Evolutionary conservation across 768 basidiomycete genomes (phyloP), one percentile per base, ranked within the genome.

Genomic region (Russula lepida): DNA sequence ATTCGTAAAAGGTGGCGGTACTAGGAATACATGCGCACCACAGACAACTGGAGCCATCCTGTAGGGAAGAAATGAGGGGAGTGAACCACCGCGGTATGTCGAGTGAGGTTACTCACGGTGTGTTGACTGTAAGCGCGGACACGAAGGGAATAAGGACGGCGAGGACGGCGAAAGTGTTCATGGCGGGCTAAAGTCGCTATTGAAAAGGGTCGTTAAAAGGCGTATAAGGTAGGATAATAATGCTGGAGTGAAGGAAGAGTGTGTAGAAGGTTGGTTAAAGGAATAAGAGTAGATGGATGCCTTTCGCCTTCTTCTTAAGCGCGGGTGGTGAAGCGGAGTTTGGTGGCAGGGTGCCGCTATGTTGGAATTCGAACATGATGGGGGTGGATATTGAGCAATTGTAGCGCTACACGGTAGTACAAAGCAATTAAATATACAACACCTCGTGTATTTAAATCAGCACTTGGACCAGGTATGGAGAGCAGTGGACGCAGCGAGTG

Each of bases 61-160:
- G 28, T 9, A 25, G 4, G 33, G 50, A n/a, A n/a, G n/a, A n/a
- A n/a, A n/a, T n/a, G n/a, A 41, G 47, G 12, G 21, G 15, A 12
- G 21, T 54, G 17, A 60, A 57, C 50, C 25, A 58, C 3, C 37
- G 1, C 23, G 37, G 3, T 25, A 50, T 3, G 32, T 35, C 28
- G 39, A 27, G 54, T 27, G 32, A 37, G 9, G n/a, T 21, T 12
- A 79, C 86, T 64, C 69, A 88, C 87, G 86, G 83, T 1, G 86
- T 85, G 71, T 89, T 82, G 68, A 89, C 74, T n/a, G 77, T 82
- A 53, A 66, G 79, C 71, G 71, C 77, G 44, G 74, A 71, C 12
- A 71, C 52, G 21, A 67, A 52, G 51, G 71, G 69, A 32, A 71
- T 63, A 48, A 77, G 58, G 41, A 73, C 71, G 30, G 70, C 49